These are phyloP conservation scores for Camellia granthamiana DNA, from an alignment of 148 eudicot species.

Conservation along the genomic window DNA sequence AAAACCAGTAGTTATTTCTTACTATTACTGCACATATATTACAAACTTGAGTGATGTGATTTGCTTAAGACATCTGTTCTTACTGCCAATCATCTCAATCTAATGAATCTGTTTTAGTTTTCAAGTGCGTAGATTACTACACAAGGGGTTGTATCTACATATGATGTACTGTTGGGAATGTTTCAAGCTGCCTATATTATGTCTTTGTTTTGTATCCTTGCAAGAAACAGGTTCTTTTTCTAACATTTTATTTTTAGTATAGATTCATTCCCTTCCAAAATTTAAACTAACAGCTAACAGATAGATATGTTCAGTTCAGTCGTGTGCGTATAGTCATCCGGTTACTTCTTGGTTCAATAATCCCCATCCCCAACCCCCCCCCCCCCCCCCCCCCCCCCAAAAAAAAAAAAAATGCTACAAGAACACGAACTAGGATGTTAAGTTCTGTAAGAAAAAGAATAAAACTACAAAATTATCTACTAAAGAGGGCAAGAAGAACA, in stretches of 20 bases:
- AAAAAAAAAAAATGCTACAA: too few species aligned
- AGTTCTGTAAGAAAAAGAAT: neutral
- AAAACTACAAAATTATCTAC: too few species aligned
- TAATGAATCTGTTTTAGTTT: neutral
- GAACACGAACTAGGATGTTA: neutral
- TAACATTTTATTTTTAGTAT: neutral
- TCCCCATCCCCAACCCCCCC: neutral
- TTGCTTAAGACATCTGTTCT: neutral
- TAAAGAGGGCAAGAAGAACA: too few species aligned
- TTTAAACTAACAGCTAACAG: neutral
- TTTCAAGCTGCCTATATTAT: neutral
- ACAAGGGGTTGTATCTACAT: neutral
- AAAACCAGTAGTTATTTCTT: neutral
- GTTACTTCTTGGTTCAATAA: neutral
- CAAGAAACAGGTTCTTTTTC: neutral
- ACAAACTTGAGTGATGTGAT: neutral
- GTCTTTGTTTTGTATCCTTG: neutral
- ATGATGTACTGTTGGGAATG: neutral
- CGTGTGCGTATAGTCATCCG: neutral
- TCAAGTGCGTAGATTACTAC: neutral
- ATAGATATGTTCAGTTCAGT: neutral
- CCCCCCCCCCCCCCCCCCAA: too few species aligned
- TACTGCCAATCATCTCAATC: neutral
- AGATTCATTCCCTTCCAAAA: neutral
- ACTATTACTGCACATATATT: neutral